Base-by-base conservation (phyloP, 768 basidiomycete species). In the Pisolithus orientalis region DNA sequence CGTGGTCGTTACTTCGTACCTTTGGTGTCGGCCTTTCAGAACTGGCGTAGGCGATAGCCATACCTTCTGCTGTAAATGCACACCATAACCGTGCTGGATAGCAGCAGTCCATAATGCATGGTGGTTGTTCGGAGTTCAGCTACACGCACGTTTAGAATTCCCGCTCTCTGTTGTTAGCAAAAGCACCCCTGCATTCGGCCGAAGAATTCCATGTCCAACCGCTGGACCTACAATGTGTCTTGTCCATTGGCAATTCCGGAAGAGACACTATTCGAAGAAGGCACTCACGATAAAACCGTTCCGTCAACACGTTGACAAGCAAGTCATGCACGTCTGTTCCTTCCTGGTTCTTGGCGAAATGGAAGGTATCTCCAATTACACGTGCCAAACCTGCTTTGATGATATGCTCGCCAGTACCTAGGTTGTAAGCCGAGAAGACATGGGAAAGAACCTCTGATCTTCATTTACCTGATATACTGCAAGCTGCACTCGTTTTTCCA, bases 21-120 rank as follows among this genome's bases (percentile, higher is more conserved):
- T 81, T 83, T 25, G 84, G 80, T 57, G 74, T 79, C 16, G 75
- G 72, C 49, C 74, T 68, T 38, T 50, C 53, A 32, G 80, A 75
- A 16, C 84, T 82, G 16, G 79, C 80, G 59, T 84, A 89, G 29
- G 78, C 87, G 50, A 91, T 72, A 0, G 89, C 86, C 87, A 92
- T 90, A 63, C 85, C 87, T 17, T 80, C 73, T 25, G 90, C 84
- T 6, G 90, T 91, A 68, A 91, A 92, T 39, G 82, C 87, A 62
- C 89, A 90, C 86, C 87, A 91, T 37, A 90, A 67, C 32, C 86
- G 80, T 29, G 77, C 88, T 87, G 43, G 27, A 44, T 8, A 32
- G 45, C 31, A 54, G 29, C 44, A 17, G 39, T 44, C 34, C 34
- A 11, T 34, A 34, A 34, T 4, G 34, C 34, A 34, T 3, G 13